Evolutionary conservation across 192 early-diverging fungal species (phyloP).

Genomic region (Coemansia sp.): DNA sequence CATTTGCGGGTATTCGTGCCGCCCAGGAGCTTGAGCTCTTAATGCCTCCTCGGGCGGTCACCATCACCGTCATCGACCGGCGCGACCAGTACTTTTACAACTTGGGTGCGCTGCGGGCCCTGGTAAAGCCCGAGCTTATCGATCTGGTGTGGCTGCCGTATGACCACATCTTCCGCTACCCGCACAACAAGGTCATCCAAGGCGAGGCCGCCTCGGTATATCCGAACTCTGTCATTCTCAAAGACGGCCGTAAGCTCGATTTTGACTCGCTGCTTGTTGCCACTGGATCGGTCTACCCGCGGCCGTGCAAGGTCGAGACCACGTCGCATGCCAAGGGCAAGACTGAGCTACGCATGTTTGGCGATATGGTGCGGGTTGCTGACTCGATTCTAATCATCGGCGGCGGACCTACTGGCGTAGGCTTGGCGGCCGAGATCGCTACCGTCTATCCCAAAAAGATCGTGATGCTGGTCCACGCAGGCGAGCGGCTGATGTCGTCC

Average conservation of each 20-base stretch:
- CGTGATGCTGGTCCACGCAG: constrained; percentile 37
- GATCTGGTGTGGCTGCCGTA: constrained; percentile 55
- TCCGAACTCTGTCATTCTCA: constrained; percentile 50
- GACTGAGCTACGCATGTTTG: constrained; percentile 40
- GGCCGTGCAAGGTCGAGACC: constrained; percentile 53
- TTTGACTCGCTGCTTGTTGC: constrained; percentile 56
- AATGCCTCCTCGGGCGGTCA: constrained; percentile 31
- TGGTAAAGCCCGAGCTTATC: constrained; percentile 51
- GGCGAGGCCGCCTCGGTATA: constrained; percentile 51
- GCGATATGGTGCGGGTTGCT: constrained; percentile 59
- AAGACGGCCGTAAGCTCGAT: constrained; percentile 45
- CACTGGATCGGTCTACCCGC: constrained; percentile 53
- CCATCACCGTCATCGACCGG: constrained; percentile 55
- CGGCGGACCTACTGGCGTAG: constrained; percentile 76
- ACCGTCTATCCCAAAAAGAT: constrained; percentile 49
- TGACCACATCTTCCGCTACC: constrained; percentile 44
- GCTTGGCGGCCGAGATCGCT: constrained; percentile 72
- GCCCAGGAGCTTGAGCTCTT: constrained; percentile 54
- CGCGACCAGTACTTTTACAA: constrained; percentile 59
- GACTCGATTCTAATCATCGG: constrained; percentile 69
- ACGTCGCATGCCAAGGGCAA: constrained; percentile 37
- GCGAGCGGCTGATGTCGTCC: constrained; percentile 39
- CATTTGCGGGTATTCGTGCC: constrained; percentile 55
- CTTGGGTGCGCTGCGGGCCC: constrained; percentile 45
- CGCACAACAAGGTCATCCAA: constrained; percentile 51